phyloP scores from a whole-genome alignment of 345 rosid genomes.

The Syzygium aromaticum region DNA sequence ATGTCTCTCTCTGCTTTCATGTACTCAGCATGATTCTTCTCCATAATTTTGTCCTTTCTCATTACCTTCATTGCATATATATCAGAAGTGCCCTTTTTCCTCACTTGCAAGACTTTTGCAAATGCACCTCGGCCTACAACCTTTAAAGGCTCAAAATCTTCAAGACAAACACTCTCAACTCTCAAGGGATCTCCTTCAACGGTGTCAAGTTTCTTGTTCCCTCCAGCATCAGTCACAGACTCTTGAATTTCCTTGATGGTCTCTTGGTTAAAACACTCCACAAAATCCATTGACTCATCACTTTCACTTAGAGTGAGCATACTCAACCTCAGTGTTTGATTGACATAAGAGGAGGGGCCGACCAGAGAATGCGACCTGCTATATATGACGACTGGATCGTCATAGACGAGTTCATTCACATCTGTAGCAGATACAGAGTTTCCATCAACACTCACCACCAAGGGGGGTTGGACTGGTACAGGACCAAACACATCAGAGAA shows the following conservation, averaged over 20 bases:
- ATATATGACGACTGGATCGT: constrained; percentile 61
- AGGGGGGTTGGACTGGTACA: constrained; percentile 25
- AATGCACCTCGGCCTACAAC: constrained; percentile 96
- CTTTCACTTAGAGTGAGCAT: constrained; percentile 48
- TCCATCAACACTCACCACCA: constrained; percentile 19
- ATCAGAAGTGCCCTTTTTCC: constrained; percentile 73
- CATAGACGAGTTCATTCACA: constrained; percentile 34
- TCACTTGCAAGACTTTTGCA: constrained; percentile 90
- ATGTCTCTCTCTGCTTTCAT: constrained; percentile 97
- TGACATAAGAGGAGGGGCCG: constrained; percentile 65
- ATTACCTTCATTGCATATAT: constrained; percentile 97
- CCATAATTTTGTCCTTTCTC: constrained; percentile 91
- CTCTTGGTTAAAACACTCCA: constrained; percentile 26
- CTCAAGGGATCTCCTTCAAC: constrained; percentile 10
- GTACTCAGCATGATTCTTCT: constrained; percentile 88
- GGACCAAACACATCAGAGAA: constrained; percentile 77
- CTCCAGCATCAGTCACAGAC: constrained; percentile 15
- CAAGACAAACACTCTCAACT: constrained; percentile 43
- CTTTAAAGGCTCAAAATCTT: constrained; percentile 80
- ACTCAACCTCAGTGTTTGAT: constrained; percentile 55
- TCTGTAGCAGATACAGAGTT: constrained; percentile 14
- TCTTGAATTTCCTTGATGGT: constrained; percentile 25
- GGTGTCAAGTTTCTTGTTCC: constrained; percentile 11
- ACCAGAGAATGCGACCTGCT: constrained; percentile 84
- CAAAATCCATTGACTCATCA: constrained; percentile 33